A percentile compares a stretch with the other conserved stretches of the same genome.
Conservation (phyloP, 140 eudicot species). For the Senecio squalidus region DNA sequence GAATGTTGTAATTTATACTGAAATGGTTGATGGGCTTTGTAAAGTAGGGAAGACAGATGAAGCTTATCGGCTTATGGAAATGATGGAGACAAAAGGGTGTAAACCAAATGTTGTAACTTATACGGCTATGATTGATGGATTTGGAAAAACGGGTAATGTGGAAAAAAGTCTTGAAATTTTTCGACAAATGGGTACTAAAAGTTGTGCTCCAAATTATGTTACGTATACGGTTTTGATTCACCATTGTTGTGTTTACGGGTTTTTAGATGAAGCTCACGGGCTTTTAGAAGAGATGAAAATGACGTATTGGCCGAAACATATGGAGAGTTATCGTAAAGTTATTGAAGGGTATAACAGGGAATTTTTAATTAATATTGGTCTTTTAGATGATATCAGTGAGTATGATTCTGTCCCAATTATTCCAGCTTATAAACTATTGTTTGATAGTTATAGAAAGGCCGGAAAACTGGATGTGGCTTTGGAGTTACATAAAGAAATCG, state of each 20-base stretch:
- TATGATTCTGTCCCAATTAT: conserved; percentile 40
- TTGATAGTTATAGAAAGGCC: conserved; percentile 69
- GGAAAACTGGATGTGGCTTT: conserved; percentile 69
- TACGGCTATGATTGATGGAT: conserved; percentile 91
- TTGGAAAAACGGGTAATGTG: conserved; percentile 65
- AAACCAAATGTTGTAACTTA: conserved; percentile 92
- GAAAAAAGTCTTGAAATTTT: conserved; percentile 70
- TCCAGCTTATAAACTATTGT: conserved; percentile 63
- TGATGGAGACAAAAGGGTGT: conserved; percentile 96
- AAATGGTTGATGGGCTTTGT: conserved; percentile 91
- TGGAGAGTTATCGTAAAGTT: conserved; percentile 60
- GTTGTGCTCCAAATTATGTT: conserved; percentile 86
- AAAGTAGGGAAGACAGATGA: conserved; percentile 80
- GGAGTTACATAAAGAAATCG: conserved; percentile 56
- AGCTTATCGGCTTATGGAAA: conserved; percentile 80
- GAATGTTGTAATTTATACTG: conserved; percentile 78
- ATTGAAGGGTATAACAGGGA: conserved; percentile 80
- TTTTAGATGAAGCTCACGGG: conserved; percentile 61
- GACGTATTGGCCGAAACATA: conserved; percentile 78
- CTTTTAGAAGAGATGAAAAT: conserved; percentile 90
- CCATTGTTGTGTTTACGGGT: conserved; percentile 63
- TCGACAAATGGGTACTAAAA: conserved; percentile 53
- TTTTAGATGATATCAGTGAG: conserved; percentile 51
- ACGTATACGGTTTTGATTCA: conserved; percentile 69
- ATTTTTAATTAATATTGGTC: conserved; percentile 48